These are phyloP conservation scores for Colletotrichum sidae DNA, from an alignment of 2,329 filamentous ascomycete species.

Conservation along the genomic window DNA sequence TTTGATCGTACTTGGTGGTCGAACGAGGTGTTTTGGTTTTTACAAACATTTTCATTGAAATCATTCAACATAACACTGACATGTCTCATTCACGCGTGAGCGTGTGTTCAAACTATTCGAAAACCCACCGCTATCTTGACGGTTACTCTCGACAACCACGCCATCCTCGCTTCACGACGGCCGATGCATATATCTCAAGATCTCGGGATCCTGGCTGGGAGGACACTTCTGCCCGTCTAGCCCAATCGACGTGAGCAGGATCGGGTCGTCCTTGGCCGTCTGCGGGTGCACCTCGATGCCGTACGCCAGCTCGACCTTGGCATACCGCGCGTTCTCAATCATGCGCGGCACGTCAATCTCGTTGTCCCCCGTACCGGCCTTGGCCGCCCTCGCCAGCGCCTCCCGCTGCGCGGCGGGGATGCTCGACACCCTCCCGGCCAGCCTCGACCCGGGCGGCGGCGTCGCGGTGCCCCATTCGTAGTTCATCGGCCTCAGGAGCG, in stretches of 20 bases:
- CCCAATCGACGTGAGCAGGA: conserved; percentile 46
- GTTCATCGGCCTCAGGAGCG: conserved; percentile 40
- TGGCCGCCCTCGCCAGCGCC: conserved; percentile 35
- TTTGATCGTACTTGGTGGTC: no score
- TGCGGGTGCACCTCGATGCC: conserved; percentile 53
- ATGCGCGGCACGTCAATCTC: conserved; percentile 37
- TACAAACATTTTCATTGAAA: no score
- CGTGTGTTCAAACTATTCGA: neutral
- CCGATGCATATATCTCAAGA: conserved; percentile 41
- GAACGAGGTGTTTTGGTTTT: no score
- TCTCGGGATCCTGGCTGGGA: conserved; percentile 53
- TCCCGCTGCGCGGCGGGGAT: conserved; percentile 40
- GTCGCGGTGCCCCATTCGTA: conserved; percentile 40
- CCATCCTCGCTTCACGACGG: neutral
- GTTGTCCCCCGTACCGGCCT: conserved; percentile 21
- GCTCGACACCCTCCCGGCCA: conserved; percentile 36
- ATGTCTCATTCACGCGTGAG: conserved; percentile 5
- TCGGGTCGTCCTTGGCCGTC: conserved; percentile 53
- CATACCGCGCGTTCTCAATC: conserved; percentile 31
- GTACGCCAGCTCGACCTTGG: conserved; percentile 24
- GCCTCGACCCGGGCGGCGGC: conserved; percentile 26
- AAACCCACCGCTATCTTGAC: no score
- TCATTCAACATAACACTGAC: no score
- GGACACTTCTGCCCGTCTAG: conserved; percentile 44
- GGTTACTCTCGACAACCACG: no score